These are phyloP conservation scores for Pseudogymnoascus verrucosus DNA, from an alignment of 2,329 filamentous ascomycete genomes.

Conservation along the genomic window DNA sequence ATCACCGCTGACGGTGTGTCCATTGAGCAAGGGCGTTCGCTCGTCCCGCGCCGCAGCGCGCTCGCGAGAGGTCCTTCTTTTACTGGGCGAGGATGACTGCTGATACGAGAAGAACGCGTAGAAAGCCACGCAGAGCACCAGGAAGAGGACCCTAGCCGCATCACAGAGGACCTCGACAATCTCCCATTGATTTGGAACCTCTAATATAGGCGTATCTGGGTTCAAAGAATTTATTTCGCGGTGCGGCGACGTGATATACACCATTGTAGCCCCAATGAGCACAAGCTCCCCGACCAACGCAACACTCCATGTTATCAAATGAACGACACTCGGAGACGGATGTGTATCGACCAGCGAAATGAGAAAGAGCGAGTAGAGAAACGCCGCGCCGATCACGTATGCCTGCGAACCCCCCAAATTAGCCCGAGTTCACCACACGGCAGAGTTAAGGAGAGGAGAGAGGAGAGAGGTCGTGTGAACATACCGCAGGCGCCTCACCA, in stretches of 20 bases:
- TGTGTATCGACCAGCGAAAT: conserved; percentile 80
- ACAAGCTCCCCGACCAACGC: conserved; percentile 65
- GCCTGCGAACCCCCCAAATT: conserved; percentile 45
- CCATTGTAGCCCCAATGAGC: conserved; percentile 61
- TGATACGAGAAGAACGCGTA: conserved; percentile 45
- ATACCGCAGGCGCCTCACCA: conserved; percentile 67
- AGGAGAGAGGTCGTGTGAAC: conserved; percentile 27
- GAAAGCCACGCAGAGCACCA: conserved; percentile 46
- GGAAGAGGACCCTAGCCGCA: conserved; percentile 57
- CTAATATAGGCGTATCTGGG: conserved; percentile 25
- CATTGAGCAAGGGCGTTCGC: conserved; percentile 52
- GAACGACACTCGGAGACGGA: conserved; percentile 70
- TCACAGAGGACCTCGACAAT: conserved; percentile 58
- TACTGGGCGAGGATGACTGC: conserved; percentile 26
- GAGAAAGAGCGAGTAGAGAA: conserved; percentile 78
- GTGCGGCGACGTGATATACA: conserved; percentile 61
- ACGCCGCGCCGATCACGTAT: conserved; percentile 76
- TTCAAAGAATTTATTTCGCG: conserved; percentile 42
- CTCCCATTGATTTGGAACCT: conserved; percentile 46
- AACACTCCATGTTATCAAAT: conserved; percentile 71
- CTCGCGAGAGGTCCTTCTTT: conserved; percentile 35
- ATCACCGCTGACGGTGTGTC: conserved; percentile 16
- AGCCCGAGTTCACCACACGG: not conserved
- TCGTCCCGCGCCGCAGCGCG: conserved; percentile 42
- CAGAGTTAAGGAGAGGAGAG: not conserved